phyloP scores from a whole-genome alignment of 768 basidiomycete genomes.

The Peribolospora kevripleyi region DNA sequence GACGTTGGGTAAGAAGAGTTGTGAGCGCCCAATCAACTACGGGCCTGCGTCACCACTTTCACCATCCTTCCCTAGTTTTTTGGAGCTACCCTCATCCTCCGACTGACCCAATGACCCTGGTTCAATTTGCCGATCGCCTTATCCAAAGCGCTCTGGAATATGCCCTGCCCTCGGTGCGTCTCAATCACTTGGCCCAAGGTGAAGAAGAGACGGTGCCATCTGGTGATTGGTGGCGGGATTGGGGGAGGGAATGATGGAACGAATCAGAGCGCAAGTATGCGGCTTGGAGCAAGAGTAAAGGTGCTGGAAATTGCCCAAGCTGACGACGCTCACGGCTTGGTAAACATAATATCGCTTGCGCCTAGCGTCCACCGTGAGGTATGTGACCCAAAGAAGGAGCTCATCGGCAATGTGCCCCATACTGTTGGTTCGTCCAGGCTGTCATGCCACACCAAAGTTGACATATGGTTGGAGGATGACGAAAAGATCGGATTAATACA shows the following conservation, averaged over 20 bases:
- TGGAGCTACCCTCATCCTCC: not conserved
- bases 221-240: conserved; percentile 23
- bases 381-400: conserved; percentile 33
- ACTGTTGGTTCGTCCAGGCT: conserved; percentile 60
- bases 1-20: too few relatives aligned
- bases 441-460: not conserved
- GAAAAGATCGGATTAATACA: too few relatives aligned
- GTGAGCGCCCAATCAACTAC: too few relatives aligned
- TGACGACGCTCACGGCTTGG: conserved; percentile 42
- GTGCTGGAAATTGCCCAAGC: not conserved
- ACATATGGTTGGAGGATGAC: too few relatives aligned
- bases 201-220: conserved; percentile 64
- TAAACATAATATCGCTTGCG: conserved; percentile 82
- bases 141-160: conserved; percentile 69
- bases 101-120: conserved; percentile 58
- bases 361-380: conserved; percentile 71
- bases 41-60: too few relatives aligned
- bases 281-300: not conserved
- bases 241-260: conserved; percentile 1
- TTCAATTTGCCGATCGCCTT: conserved; percentile 56
- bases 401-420: conserved; percentile 64
- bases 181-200: conserved; percentile 72
- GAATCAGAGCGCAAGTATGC: not conserved
- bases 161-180: conserved; percentile 69
- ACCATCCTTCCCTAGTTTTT: too few relatives aligned